A percentile compares a stretch with the other conserved stretches of the same genome.
phyloP scores from a whole-genome alignment of 2,329 filamentous ascomycete species.

The Alternaria postmessia region DNA sequence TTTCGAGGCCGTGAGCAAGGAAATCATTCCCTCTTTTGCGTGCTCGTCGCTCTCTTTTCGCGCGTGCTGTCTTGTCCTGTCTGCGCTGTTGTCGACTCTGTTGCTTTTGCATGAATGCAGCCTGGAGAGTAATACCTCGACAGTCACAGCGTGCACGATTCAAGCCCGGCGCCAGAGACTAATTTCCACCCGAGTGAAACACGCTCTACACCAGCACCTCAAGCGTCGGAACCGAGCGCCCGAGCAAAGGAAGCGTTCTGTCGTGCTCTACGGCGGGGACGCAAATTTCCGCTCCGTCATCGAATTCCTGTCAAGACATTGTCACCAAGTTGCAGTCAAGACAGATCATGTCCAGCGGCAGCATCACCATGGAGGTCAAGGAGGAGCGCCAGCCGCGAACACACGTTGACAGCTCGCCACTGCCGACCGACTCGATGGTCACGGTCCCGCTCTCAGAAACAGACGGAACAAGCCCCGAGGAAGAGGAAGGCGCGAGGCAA shows the following conservation, averaged over 20 bases:
- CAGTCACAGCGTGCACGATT: slow-evolving; percentile 2
- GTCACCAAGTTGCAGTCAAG: not conserved
- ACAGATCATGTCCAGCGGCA: not conserved
- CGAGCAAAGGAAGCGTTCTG: slow-evolving; percentile 5
- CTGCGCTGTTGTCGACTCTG: slow-evolving; percentile 7
- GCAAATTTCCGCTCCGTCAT: slow-evolving; percentile 7
- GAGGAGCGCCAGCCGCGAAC: slow-evolving; percentile 33
- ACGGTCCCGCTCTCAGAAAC: slow-evolving; percentile 77
- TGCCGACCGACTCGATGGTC: slow-evolving; percentile 74
- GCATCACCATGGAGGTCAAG: slow-evolving; percentile 29
- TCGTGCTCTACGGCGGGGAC: slow-evolving; percentile 5
- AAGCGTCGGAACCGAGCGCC: slow-evolving; percentile 17
- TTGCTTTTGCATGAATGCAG: not conserved
- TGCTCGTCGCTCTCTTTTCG: slow-evolving; percentile 11
- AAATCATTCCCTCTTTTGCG: slow-evolving; percentile 8
- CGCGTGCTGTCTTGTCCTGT: slow-evolving; percentile 3
- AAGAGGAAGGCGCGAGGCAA: slow-evolving; percentile 32
- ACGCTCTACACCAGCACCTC: slow-evolving; percentile 28
- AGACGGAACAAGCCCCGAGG: slow-evolving; percentile 50
- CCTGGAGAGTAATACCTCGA: slow-evolving; percentile 1
- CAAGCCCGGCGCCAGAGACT: slow-evolving; percentile 11
- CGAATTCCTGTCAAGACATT: not conserved
- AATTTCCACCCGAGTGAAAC: slow-evolving; percentile 33
- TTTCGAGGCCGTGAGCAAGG: slow-evolving; percentile 11
- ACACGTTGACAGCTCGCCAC: slow-evolving; percentile 40